These are phyloP conservation scores for Dryas integrifolia DNA, from an alignment of 331 rosid species.

Conservation along the genomic window DNA sequence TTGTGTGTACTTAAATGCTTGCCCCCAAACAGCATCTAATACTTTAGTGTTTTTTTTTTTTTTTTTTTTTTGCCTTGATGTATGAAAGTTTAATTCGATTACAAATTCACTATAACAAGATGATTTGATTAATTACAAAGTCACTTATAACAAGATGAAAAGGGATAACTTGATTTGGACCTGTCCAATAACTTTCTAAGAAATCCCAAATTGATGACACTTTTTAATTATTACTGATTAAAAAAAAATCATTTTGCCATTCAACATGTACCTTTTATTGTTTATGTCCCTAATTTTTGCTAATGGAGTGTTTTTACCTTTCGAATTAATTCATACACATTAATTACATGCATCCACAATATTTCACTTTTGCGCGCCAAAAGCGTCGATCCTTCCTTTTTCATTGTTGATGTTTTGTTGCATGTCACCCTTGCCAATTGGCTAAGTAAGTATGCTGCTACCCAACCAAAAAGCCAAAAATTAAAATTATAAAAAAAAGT, in stretches of 20 bases:
- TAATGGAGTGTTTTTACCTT: background rate
- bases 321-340: background rate
- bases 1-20: background rate
- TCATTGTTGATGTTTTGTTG: conserved; percentile 15
- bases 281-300: background rate
- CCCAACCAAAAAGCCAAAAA: conserved; percentile 15
- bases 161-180: no score
- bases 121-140: no score
- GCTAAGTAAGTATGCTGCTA: conserved; percentile 31
- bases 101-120: no score
- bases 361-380: background rate
- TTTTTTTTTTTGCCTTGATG: no score
- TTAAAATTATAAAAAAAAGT: background rate
- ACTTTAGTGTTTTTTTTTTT: no score
- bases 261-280: background rate
- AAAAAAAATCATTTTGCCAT: background rate
- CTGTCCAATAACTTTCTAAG: no score
- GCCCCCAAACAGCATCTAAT: background rate
- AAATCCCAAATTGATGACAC: no score
- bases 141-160: no score
- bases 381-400: background rate
- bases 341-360: background rate
- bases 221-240: no score
- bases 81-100: no score
- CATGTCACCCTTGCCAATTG: conserved; percentile 26